Percentiles rank a stretch among this genome's conserved stretches.
Conservation (phyloP, 306 rosid genomes). For the Rosa persica region DNA sequence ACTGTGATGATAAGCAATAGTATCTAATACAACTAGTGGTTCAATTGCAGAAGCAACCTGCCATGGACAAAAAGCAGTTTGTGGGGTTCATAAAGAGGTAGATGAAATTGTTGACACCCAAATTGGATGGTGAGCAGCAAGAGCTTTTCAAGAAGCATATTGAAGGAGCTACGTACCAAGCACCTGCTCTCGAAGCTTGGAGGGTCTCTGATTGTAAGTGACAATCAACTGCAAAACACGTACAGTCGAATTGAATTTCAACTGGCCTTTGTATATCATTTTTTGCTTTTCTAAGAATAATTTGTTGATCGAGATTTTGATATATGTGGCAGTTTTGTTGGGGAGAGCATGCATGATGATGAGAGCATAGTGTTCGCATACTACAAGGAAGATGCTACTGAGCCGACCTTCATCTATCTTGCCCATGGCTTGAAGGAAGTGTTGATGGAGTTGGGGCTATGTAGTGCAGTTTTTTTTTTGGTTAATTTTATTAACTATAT, state of each 20-base stretch:
- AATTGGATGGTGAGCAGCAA: constrained; percentile 46
- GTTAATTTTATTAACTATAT: no score
- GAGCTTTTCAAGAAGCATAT: constrained; percentile 49
- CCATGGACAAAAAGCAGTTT: constrained; percentile 71
- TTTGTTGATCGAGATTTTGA: no score
- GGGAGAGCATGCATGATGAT: no score
- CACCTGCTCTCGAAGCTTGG: constrained; percentile 48
- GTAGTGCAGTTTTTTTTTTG: neutral
- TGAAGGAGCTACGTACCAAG: constrained; percentile 56
- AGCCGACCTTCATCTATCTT: constrained; percentile 54
- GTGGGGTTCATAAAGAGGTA: constrained; percentile 50
- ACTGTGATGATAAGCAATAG: neutral
- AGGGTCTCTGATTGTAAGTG: constrained; percentile 55
- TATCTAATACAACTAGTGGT: neutral
- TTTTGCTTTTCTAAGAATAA: no score
- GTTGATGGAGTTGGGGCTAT: constrained; percentile 21
- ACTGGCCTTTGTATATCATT: neutral
- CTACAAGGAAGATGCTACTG: no score
- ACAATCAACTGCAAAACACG: neutral
- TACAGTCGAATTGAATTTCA: neutral
- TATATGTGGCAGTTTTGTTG: no score
- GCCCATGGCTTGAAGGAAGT: constrained; percentile 70
- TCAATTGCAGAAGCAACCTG: constrained; percentile 59
- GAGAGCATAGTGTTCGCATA: no score
- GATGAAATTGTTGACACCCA: constrained; percentile 57